Evolutionary conservation across 1,284 basidiomycete species (phyloP), one percentile per base, ranked within the genome.

Genomic region (Fistulinella staudtii): DNA sequence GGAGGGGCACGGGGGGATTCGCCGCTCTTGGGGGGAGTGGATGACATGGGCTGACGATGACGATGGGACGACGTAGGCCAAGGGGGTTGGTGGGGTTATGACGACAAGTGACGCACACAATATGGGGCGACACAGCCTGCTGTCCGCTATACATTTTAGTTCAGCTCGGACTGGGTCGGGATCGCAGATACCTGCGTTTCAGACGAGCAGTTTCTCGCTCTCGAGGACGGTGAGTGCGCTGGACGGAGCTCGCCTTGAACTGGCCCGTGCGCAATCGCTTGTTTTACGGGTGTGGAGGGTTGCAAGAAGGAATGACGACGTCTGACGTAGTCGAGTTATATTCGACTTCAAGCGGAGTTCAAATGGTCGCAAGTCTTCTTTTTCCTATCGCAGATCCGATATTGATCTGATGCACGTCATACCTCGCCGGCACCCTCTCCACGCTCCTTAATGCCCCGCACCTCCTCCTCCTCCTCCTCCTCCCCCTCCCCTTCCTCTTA

Each of bases 291-390:
- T 49, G 15, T n/a, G 49, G 63, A 53, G 60, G 64, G 61, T 64
- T 52, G 56, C 61, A 49, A 64, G 53, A 52, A 54, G 51, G 50
- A 48, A 64, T 64, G 61, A 64, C 61, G 61, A 67, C 54, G 64
- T 65, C 65, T 64, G 61, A 64, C 61, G 61, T 64, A 64, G 65
- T 65, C 62, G 65, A 58, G 65, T 66, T 64, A 67, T 64, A 63
- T 63, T 63, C 59, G 46, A 66, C 61, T 63, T 66, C 52, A 66
- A 50, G 63, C 61, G 61, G 61, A 63, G 61, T 42, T 66, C 61
- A 43, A 63, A 63, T 58, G 27, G 30, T 27, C 34, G 8, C 25
- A 38, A 24, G 37, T 36, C 45, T 41, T 51, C 39, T 42, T 48
- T 51, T 53, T 43, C 62, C 55, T 64, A 66, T 65, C 57, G 63